These are phyloP conservation scores for Pleoardoris graminearum DNA, from an alignment of 2,329 filamentous ascomycete species.

Conservation along the genomic window DNA sequence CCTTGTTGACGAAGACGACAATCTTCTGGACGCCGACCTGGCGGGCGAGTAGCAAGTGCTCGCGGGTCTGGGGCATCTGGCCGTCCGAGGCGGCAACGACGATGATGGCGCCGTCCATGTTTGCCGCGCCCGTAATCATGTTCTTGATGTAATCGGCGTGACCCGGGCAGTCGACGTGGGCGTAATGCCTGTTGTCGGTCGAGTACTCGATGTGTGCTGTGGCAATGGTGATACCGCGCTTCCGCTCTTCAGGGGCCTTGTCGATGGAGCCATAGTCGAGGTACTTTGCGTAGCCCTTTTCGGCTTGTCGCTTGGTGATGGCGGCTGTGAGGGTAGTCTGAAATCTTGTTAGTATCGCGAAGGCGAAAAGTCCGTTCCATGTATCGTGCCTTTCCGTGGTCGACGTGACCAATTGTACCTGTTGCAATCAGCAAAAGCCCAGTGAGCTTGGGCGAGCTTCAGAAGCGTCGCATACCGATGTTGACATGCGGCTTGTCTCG, in stretches of 20 bases:
- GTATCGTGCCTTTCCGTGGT: conserved; percentile 88
- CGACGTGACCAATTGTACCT: conserved; percentile 98
- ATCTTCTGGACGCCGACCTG: conserved; percentile 98
- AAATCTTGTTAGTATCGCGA: conserved; percentile 21
- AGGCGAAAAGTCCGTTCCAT: conserved; percentile 17
- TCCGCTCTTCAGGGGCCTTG: conserved; percentile 98
- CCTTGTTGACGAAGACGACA: conserved; percentile 99
- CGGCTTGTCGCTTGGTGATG: conserved; percentile 96
- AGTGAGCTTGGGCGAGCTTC: neutral
- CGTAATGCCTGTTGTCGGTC: conserved; percentile 93
- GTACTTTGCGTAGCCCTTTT: conserved; percentile 91
- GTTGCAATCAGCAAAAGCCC: conserved; percentile 16
- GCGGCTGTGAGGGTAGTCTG: conserved; percentile 97
- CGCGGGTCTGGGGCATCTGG: conserved; percentile 99
- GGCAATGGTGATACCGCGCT: conserved; percentile 99
- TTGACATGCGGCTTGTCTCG: conserved; percentile 97
- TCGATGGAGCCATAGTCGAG: conserved; percentile 98
- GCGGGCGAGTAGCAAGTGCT: conserved; percentile 95
- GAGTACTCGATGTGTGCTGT: conserved; percentile 98
- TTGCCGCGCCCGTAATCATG: conserved; percentile 99
- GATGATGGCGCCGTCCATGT: conserved; percentile 99
- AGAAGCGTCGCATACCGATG: conserved; percentile 68
- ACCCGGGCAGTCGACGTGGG: conserved; percentile 98
- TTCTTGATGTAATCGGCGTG: conserved; percentile 99
- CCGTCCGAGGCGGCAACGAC: conserved; percentile 97